Evolutionary conservation across 1,284 basidiomycete genomes (phyloP), one percentile per base, ranked within the genome.

Genomic region (Trichosporon coremiiforme): DNA sequence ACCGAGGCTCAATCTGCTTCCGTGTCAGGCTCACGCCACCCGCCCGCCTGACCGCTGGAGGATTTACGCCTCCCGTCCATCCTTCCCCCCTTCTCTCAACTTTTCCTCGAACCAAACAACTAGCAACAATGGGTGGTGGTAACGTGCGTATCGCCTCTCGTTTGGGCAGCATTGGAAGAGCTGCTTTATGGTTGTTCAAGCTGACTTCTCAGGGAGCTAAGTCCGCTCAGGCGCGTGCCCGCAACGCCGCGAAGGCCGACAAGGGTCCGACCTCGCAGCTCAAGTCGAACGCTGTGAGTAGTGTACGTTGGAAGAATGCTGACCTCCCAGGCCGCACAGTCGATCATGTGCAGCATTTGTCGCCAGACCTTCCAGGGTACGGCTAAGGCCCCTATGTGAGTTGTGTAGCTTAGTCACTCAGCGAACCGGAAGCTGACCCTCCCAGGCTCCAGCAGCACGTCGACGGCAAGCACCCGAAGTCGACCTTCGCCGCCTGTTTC

Each of bases 301-400:
- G 25, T 25, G 25, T 25, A 25, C 25, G 25, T 25, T 25, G 25
- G 25, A 25, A 25, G 25, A 25, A 25, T 25, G 25, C 66, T 69
- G 6, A 70, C 29, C 25, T 20, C 35, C 9, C 64, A 83, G 78
- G 83, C 84, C 6, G 84, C 86, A 25, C 81, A 82, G 70, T 82
- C 77, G 64, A 84, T 86, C 73, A 80, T 85, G 76, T 86, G 86
- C 74, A 76, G 77, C 41, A 78, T 81, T 50, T 86, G 86, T 76
- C 82, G 81, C 73, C 82, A 83, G 70, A 84, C 84, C 13, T 86
- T 86, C 82, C 83, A 86, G 73, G 74, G 80, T 47, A 86, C 85
- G 0, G 80, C 85, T 36, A 83, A 85, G 68, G 73, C 82, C 70
- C 82, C 83, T 53, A 76, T 83, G 82, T 84, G 68, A 75, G 81